A percentile compares a stretch with the other conserved stretches of the same genome.
Conservation (phyloP, 225 moss, liverwort and hornwort species). For the Pseudisothecium myosuroides region DNA sequence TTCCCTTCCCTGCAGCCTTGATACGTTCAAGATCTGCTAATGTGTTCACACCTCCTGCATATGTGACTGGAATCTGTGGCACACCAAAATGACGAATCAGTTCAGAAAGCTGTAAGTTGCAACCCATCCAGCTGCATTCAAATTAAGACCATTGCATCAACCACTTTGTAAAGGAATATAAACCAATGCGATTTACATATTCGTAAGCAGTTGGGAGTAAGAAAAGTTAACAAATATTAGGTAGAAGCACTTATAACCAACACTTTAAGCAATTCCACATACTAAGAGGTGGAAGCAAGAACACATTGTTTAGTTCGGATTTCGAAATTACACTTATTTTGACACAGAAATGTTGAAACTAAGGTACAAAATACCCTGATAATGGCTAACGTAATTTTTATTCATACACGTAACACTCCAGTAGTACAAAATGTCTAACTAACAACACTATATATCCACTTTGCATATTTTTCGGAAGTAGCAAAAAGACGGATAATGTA, state of each 20-base stretch:
- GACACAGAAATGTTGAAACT: background rate
- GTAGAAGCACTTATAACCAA: background rate
- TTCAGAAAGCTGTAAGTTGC: background rate
- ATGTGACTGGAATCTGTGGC: conserved; percentile 58
- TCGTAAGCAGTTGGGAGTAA: no score
- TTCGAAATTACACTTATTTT: background rate
- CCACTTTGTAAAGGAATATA: background rate
- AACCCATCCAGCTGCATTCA: background rate
- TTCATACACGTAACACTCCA: background rate
- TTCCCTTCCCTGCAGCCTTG: conserved; percentile 53
- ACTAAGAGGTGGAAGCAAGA: background rate
- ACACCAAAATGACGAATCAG: background rate
- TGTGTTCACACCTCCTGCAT: conserved; percentile 66
- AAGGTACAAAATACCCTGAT: background rate
- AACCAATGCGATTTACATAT: background rate
- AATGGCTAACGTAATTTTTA: background rate
- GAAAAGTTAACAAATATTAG: background rate
- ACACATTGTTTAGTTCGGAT: background rate
- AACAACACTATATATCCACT: no score
- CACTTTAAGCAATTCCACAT: background rate
- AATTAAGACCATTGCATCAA: background rate
- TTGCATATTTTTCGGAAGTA: background rate
- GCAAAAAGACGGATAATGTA: background rate
- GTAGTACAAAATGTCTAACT: background rate
- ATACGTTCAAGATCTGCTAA: conserved; percentile 75